Base-by-base conservation (phyloP, 2,329 filamentous ascomycete species). In the Pseudopithomyces chartarum region DNA sequence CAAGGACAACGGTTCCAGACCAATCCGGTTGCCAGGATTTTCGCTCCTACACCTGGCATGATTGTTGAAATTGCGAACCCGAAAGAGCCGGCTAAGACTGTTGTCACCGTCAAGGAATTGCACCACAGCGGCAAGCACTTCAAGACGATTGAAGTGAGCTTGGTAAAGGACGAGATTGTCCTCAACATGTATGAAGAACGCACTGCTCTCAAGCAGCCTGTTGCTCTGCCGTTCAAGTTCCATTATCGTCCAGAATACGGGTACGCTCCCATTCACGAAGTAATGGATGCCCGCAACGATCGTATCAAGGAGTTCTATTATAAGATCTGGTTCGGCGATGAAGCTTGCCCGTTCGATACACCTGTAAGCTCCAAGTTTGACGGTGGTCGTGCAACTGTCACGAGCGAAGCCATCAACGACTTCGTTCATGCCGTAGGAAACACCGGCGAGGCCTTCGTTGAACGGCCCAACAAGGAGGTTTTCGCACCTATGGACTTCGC, bases 261-360 rank as follows among this genome's bases (percentile, higher is more conserved):
- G 29, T 99, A 97, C 74, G 94, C 96, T n/a, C 95, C 95, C 17
- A 97, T 99, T 65, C 90, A 90, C 59, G 95, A 99, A 78, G 90
- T 98, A 61, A 99, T 99, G 95, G 86, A 92, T 34, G 90, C 87
- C 54, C 92, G 95, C 72, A 99, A 99, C 74, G 94, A 99, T 74
- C 90, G 92, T 63, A 98, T 99, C 83, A 99, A 99, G 83, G 91
- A 97, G 78, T 99, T 99, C 77, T 99, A 99, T 84, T 99, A 96
- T 87, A 88, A 89, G 66, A 89, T 96, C 64, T 99, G 95, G 95
- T 99, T 99, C 68, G 95, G 92, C 40, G 85, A 93, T 58, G 93
- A 97, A 70, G 79, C 84, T 42, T 84, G 96, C 49, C 89, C 96
- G 54, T 90, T 97, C 54, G 89, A 97, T 68, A 89, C 90, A 15